Conservation (phyloP, 805 yeast species). For the Pichia sporocuriosa region DNA sequence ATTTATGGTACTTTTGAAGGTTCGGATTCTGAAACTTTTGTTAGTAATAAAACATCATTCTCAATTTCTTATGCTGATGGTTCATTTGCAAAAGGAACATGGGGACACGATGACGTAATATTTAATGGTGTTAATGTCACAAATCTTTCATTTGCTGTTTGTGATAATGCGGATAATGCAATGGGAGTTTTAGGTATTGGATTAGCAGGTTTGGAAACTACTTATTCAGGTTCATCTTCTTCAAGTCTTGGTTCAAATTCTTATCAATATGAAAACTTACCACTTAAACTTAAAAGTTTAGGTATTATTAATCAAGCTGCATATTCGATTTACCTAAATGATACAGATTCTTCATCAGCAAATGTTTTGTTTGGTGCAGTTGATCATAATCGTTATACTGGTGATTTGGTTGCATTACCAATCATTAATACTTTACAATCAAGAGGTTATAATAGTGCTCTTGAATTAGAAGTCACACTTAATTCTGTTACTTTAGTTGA, state of each 20-base stretch:
- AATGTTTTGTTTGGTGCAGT: slow-evolving; percentile 66
- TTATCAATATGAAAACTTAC: slow-evolving; percentile 59
- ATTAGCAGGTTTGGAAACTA: slow-evolving; percentile 58
- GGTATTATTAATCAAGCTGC: slow-evolving; percentile 49
- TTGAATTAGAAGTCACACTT: slow-evolving; percentile 44
- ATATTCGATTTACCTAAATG: slow-evolving; percentile 58
- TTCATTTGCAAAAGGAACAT: slow-evolving; percentile 41
- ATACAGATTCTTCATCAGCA: slow-evolving; percentile 37
- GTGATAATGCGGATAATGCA: slow-evolving; percentile 53
- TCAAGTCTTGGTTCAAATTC: background rate
- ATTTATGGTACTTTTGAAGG: slow-evolving; percentile 43
- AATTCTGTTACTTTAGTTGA: slow-evolving; percentile 28
- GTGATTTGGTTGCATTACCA: slow-evolving; percentile 45
- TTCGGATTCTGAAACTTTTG: slow-evolving; percentile 33
- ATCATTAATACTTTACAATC: slow-evolving; percentile 36
- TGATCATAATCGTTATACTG: slow-evolving; percentile 55
- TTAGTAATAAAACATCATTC: slow-evolving; percentile 36
- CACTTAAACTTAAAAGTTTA: slow-evolving; percentile 47
- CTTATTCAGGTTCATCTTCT: slow-evolving; percentile 28
- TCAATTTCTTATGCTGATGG: slow-evolving; percentile 42
- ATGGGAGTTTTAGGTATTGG: slow-evolving; percentile 75
- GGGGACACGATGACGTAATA: slow-evolving; percentile 58
- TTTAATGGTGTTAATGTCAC: slow-evolving; percentile 44
- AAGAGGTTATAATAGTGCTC: slow-evolving; percentile 33
- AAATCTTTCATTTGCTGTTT: slow-evolving; percentile 66